Percentiles rank a stretch among this genome's conserved stretches.
phyloP scores from a whole-genome alignment of 371 early-diverging fungal species.

The Umbelopsis sp. region DNA sequence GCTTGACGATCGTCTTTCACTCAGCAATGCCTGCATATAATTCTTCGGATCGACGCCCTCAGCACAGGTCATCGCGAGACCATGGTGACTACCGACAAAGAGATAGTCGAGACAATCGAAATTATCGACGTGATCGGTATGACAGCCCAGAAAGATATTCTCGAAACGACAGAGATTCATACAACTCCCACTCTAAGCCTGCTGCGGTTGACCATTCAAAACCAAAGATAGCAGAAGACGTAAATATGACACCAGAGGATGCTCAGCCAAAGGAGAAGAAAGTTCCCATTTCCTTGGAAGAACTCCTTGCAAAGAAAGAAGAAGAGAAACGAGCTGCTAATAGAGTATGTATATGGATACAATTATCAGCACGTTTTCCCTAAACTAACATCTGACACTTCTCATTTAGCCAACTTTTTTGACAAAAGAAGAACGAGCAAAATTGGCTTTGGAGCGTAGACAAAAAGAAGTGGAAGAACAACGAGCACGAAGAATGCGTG shows the following conservation, averaged over 20 bases:
- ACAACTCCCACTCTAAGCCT: constrained; percentile 10
- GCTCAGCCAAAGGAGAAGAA: constrained; percentile 36
- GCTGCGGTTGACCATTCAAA: constrained; percentile 25
- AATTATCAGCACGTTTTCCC: background rate
- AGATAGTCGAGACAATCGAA: constrained; percentile 1
- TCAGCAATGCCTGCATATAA: constrained; percentile 1
- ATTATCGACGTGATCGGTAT: constrained; percentile 21
- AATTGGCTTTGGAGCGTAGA: constrained; percentile 81
- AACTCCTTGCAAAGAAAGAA: constrained; percentile 68
- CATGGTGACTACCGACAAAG: background rate
- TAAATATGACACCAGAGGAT: constrained; percentile 26
- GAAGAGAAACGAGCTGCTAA: constrained; percentile 55
- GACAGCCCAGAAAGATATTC: constrained; percentile 23
- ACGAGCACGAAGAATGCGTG: constrained; percentile 65
- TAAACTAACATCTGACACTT: background rate
- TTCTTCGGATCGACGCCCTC: constrained; percentile 11
- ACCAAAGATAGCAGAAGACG: constrained; percentile 21
- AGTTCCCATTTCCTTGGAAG: constrained; percentile 78
- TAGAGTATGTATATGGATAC: constrained; percentile 41
- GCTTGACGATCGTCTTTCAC: too few relatives aligned
- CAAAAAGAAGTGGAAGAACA: constrained; percentile 82
- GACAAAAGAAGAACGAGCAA: constrained; percentile 90
- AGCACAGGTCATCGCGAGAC: background rate
- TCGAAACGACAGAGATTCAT: background rate
- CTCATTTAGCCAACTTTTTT: constrained; percentile 78